Base-by-base conservation (phyloP, 108 stramenopile species). In the Skeletonema menzelii region DNA sequence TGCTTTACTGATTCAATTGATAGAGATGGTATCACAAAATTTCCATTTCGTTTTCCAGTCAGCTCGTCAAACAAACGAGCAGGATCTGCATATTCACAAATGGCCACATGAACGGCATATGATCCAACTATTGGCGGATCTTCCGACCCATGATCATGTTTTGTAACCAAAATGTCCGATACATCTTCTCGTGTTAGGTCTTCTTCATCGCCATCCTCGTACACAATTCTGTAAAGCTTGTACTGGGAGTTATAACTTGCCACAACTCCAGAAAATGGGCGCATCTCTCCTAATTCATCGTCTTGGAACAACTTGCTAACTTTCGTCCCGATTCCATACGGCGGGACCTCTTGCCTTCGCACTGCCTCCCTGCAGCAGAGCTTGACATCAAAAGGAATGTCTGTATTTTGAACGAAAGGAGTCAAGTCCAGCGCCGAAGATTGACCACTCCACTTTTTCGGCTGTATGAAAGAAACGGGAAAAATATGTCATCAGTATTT, bases 81-180 rank as follows among this genome's bases (percentile, higher is more conserved):
- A 6, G 90, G 86, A 22, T 64, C 22, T 31, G 76, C 72, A 63
- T 88, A 90, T 31, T 67, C 57, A 73, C 88, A 87, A 2, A 94
- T 53, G 1, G 83, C 79, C 26, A 89, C 49, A 59, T 76, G 78
- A 27, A 88, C 42, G 26, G 70, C 63, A 73, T 81, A 94, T 6
- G 76, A 80, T 22, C 86, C 82, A n/a, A 56, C 30, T 32, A 65
- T 40, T n/a, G 30, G 17, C 27, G 59, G 59, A 38, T 59, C 49
- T 20, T 53, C 22, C 49, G 19, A 8, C 2, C 20, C 22, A 53
- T 22, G 49, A 0, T 70, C 38, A 10, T 37, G 6, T 15, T 46
- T 58, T 58, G 57, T 12, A 22, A 53, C 49, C 49, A 53, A 53
- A 8, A 53, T 53, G 7, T 24, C 22, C 0, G 49, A 20, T 53